Conservation (phyloP, 2,329 filamentous ascomycete species). For the Pestalotiopsis sp. region DNA sequence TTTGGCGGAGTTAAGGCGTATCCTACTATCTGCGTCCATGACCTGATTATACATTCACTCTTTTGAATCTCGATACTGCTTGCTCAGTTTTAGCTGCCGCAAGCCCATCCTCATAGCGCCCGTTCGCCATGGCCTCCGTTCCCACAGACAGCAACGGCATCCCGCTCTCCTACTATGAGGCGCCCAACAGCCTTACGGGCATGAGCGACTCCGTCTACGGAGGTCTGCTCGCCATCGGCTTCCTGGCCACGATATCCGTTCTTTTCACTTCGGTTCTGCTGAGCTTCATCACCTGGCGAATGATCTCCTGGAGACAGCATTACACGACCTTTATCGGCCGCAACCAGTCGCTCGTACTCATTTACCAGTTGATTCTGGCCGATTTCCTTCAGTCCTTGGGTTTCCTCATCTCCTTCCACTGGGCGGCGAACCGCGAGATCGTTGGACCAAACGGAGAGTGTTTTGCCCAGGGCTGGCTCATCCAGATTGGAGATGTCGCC, state of each 20-base stretch:
- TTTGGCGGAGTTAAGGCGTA: background rate
- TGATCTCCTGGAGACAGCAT: constrained; percentile 40
- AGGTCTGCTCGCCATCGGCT: constrained; percentile 46
- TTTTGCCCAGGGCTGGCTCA: constrained; percentile 57
- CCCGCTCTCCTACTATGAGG: constrained; percentile 20
- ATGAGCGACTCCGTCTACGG: constrained; percentile 19
- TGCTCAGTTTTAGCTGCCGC: background rate
- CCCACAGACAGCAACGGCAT: constrained; percentile 16
- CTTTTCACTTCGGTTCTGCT: constrained; percentile 44
- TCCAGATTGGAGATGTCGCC: constrained; percentile 55
- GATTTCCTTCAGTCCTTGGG: constrained; percentile 52
- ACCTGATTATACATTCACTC: background rate
- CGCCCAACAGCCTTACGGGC: constrained; percentile 22
- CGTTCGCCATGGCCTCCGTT: constrained; percentile 14
- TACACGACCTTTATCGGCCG: constrained; percentile 30
- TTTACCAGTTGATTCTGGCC: constrained; percentile 56
- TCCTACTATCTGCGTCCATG: background rate
- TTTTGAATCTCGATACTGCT: background rate
- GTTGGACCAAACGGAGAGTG: constrained; percentile 47
- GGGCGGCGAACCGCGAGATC: constrained; percentile 47
- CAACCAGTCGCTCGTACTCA: constrained; percentile 57
- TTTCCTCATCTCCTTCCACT: constrained; percentile 54
- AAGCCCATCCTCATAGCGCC: background rate
- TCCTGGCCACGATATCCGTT: constrained; percentile 48
- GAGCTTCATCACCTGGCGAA: constrained; percentile 45